Evolutionary conservation across 2,329 filamentous ascomycete genomes (phyloP).

Genomic region (Diplodia intermedia): DNA sequence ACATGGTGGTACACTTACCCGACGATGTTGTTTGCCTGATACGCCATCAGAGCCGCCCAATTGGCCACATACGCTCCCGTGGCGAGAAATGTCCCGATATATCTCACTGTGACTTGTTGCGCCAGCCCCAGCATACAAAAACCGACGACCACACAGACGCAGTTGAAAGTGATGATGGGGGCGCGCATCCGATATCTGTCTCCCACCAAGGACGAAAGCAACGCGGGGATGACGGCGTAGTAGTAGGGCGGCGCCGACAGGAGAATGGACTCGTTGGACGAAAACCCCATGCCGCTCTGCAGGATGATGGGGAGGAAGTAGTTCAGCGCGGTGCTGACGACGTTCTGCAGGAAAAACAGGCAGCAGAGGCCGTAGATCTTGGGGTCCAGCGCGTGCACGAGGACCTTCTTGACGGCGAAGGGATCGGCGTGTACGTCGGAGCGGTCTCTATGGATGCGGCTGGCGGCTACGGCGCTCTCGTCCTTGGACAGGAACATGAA

Average conservation of each 20-base stretch:
- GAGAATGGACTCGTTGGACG: conserved; percentile 58
- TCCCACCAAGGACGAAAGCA: conserved; percentile 67
- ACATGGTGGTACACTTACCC: conserved; percentile 39
- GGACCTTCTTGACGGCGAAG: conserved; percentile 63
- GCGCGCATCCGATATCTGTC: conserved; percentile 67
- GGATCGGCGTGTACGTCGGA: conserved; percentile 64
- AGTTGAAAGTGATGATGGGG: conserved; percentile 71
- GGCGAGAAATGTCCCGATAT: conserved; percentile 69
- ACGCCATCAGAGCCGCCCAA: conserved; percentile 71
- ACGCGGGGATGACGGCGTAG: conserved; percentile 68
- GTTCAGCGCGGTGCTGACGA: conserved; percentile 68
- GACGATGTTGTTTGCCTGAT: conserved; percentile 66
- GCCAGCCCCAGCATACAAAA: conserved; percentile 71
- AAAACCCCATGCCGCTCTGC: conserved; percentile 55
- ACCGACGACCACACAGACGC: conserved; percentile 65
- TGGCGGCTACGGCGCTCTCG: conserved; percentile 64
- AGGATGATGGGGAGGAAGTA: conserved; percentile 72
- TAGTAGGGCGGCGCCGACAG: conserved; percentile 73
- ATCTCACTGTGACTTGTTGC: conserved; percentile 65
- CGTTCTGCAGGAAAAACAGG: conserved; percentile 71
- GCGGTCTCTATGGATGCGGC: conserved; percentile 66
- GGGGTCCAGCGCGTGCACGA: conserved; percentile 63
- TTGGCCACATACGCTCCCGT: conserved; percentile 73
- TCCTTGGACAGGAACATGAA: conserved; percentile 64
- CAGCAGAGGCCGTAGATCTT: conserved; percentile 71